Percentiles rank a stretch among this genome's conserved stretches.
Conservation (phyloP, 768 basidiomycete genomes). For the Leccinum barrowsii region DNA sequence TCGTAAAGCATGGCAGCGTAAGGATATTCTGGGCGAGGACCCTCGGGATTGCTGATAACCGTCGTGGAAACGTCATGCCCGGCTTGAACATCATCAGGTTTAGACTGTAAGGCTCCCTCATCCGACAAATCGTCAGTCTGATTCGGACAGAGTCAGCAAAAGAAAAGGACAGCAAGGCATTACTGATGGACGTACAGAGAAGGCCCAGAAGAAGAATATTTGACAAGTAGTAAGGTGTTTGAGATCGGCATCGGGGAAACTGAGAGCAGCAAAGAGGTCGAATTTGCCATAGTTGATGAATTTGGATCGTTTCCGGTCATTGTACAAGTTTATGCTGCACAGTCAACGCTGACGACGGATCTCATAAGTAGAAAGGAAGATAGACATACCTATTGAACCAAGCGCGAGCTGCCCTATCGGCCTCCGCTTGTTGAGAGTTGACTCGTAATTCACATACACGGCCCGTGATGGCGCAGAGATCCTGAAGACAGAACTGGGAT, state of each 20-base stretch:
- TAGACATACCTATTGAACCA: conserved; percentile 33
- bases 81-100: conserved; percentile 33
- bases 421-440: conserved; percentile 32
- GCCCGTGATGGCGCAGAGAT: conserved; percentile 35
- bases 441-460: conserved; percentile 35
- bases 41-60: conserved; percentile 27
- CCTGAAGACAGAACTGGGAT: conserved; percentile 34
- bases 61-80: conserved; percentile 32
- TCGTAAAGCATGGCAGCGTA: conserved; percentile 40
- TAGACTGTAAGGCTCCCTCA: conserved; percentile 33
- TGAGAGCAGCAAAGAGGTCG: conserved; percentile 37
- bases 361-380: neutral
- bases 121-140: conserved; percentile 38
- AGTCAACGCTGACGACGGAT: neutral
- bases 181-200: conserved; percentile 27
- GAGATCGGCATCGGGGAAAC: conserved; percentile 36
- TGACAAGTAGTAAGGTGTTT: conserved; percentile 35
- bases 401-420: conserved; percentile 29
- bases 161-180: neutral
- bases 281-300: conserved; percentile 38
- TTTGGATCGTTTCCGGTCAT: conserved; percentile 32
- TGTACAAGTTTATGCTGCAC: conserved; percentile 33
- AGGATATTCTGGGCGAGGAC: conserved; percentile 30
- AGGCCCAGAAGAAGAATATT: conserved; percentile 39
- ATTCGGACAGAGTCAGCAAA: conserved; percentile 3